Conservation (phyloP, 169 alveolate genomes). For the Plasmodium sp. region DNA sequence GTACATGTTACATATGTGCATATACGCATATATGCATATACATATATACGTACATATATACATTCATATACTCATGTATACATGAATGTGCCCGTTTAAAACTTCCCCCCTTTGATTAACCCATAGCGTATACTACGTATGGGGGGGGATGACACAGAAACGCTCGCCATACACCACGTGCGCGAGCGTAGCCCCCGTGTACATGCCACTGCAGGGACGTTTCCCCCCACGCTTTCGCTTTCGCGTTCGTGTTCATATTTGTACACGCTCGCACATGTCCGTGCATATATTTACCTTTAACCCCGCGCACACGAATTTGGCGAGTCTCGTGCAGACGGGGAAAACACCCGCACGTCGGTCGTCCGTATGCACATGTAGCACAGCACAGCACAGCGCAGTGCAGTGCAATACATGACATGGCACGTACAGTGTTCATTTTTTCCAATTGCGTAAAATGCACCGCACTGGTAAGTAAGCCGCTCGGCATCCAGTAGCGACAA, state of each 20-base stretch:
- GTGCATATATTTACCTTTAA: constrained; percentile 12
- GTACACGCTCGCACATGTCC: neutral
- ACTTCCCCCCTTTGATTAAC: neutral
- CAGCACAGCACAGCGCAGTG: neutral
- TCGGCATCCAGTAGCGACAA: neutral
- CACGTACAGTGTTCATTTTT: neutral
- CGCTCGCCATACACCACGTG: neutral
- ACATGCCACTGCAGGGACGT: neutral
- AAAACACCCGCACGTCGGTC: neutral
- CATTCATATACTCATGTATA: neutral
- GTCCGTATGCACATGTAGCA: neutral
- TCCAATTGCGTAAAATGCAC: neutral
- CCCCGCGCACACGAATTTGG: neutral
- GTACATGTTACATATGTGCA: neutral
- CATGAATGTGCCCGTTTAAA: neutral
- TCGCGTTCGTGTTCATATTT: neutral
- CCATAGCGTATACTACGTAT: neutral
- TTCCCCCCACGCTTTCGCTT: neutral
- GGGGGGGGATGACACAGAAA: neutral
- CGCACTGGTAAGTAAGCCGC: neutral
- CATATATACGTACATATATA: neutral
- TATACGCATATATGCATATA: neutral
- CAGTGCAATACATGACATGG: neutral
- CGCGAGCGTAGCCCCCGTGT: neutral
- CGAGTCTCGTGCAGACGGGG: neutral